Percentiles rank a stretch among this genome's conserved stretches.
These are phyloP conservation scores for Acer negundo DNA, from an alignment of 345 rosid species.

Conservation along the genomic window DNA sequence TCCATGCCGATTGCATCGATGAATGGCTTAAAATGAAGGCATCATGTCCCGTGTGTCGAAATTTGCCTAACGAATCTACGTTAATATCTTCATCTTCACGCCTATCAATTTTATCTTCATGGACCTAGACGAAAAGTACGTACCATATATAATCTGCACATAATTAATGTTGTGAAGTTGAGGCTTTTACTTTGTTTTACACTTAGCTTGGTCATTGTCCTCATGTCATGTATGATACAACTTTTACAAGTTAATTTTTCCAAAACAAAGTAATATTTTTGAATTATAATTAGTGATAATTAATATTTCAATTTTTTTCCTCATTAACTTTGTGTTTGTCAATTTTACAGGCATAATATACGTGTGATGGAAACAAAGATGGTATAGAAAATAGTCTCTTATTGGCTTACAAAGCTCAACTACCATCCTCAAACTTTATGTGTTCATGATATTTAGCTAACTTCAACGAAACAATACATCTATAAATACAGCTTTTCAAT, in stretches of 20 bases:
- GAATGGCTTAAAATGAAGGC: slow-evolving; percentile 61
- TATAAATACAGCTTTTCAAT: not conserved
- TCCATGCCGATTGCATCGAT: slow-evolving; percentile 61
- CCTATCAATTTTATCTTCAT: slow-evolving; percentile 3
- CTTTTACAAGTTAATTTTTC: not conserved
- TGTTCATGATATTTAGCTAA: not conserved
- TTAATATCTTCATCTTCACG: not conserved
- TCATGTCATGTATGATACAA: too few species aligned
- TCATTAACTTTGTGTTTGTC: not conserved
- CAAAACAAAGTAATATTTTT: not conserved
- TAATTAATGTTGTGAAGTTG: too few species aligned
- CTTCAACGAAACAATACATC: not conserved
- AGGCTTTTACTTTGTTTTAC: not conserved
- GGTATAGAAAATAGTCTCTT: not conserved
- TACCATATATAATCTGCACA: too few species aligned
- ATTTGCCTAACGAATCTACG: slow-evolving; percentile 33
- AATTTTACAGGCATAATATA: not conserved
- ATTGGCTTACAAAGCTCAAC: not conserved
- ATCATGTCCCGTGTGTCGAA: slow-evolving; percentile 63
- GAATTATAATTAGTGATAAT: too few species aligned
- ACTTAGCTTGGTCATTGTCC: not conserved
- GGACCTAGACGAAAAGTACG: not conserved
- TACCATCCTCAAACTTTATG: not conserved
- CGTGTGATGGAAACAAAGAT: not conserved
- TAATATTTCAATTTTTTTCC: not conserved